Evolutionary conservation across 257 asterid genomes (phyloP).

Genomic region (Gynochthodes officinalis): DNA sequence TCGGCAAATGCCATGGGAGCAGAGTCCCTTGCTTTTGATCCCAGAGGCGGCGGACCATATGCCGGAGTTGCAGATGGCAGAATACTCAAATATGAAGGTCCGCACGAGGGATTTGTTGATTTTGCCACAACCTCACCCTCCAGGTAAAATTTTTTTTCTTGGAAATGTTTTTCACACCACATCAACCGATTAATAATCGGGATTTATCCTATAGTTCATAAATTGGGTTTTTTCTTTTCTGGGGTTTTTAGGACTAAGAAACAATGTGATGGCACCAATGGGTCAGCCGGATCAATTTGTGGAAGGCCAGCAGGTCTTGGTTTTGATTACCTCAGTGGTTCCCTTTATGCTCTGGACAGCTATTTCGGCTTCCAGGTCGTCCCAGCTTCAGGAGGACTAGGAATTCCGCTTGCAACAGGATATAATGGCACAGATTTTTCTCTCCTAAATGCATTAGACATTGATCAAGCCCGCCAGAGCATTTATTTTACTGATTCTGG

Average conservation of each 20-base stretch:
- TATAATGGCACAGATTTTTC: neutral
- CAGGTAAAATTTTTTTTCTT: constrained; percentile 25
- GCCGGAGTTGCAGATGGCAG: constrained; percentile 51
- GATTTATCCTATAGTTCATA: too few species aligned
- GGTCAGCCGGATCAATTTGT: constrained; percentile 24
- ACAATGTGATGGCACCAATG: constrained; percentile 33
- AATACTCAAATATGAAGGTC: constrained; percentile 31
- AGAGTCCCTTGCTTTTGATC: constrained; percentile 34
- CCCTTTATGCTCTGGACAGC: constrained; percentile 38
- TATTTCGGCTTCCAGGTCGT: constrained; percentile 31
- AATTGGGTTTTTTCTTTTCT: too few species aligned
- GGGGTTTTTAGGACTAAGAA: constrained; percentile 28
- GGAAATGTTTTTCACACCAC: neutral
- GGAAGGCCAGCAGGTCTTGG: constrained; percentile 46
- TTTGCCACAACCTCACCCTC: constrained; percentile 44
- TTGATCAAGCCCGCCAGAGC: neutral
- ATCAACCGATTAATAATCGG: too few species aligned
- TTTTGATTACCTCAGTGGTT: constrained; percentile 29
- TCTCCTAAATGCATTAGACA: constrained; percentile 4
- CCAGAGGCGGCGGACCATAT: constrained; percentile 32
- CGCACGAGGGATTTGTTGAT: constrained; percentile 25
- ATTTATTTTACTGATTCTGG: constrained; percentile 6
- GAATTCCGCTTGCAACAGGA: neutral
- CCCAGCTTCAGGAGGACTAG: neutral
- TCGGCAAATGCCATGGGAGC: constrained; percentile 16